Conservation (phyloP, 352 stramenopile species). For the Phytophthora colocasiae region DNA sequence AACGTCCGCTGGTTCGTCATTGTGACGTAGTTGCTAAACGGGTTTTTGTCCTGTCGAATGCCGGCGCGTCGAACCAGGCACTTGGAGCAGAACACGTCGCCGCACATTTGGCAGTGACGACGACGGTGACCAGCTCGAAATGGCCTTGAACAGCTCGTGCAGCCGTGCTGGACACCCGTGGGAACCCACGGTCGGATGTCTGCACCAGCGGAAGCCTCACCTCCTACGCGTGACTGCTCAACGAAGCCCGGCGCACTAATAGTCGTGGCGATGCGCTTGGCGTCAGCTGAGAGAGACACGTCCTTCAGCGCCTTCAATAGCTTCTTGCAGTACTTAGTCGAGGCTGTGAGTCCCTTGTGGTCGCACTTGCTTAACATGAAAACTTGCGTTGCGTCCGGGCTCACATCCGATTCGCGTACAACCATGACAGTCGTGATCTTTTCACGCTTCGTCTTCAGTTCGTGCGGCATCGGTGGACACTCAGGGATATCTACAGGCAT, state of each 20-base stretch:
- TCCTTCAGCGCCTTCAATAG: slow-evolving; percentile 58
- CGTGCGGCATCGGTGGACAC: slow-evolving; percentile 53
- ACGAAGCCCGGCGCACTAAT: slow-evolving; percentile 39
- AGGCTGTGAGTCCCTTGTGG: slow-evolving; percentile 50
- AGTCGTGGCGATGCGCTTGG: slow-evolving; percentile 66
- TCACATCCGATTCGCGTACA: slow-evolving; percentile 47
- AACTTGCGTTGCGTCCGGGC: slow-evolving; percentile 48
- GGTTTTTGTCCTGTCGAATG: slow-evolving; percentile 35
- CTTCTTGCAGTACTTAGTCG: slow-evolving; percentile 58
- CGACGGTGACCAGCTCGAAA: slow-evolving; percentile 67
- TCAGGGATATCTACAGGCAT: slow-evolving; percentile 69
- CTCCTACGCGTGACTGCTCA: slow-evolving; percentile 40
- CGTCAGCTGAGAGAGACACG: slow-evolving; percentile 57
- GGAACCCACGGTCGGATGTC: slow-evolving; percentile 65
- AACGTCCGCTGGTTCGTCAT: slow-evolving; percentile 51
- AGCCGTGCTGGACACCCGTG: slow-evolving; percentile 48
- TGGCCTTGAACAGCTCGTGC: slow-evolving; percentile 62
- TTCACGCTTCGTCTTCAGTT: slow-evolving; percentile 68
- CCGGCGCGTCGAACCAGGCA: slow-evolving; percentile 66
- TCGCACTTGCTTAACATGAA: slow-evolving; percentile 68
- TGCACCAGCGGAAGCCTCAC: slow-evolving; percentile 35
- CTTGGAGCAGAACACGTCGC: slow-evolving; percentile 79
- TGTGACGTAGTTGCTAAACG: slow-evolving; percentile 14
- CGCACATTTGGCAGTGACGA: slow-evolving; percentile 77
- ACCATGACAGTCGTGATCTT: slow-evolving; percentile 59